Evolutionary conservation across 331 rosid genomes (phyloP), one percentile per base, ranked within the genome.

Genomic region (Pyrus hybrid): DNA sequence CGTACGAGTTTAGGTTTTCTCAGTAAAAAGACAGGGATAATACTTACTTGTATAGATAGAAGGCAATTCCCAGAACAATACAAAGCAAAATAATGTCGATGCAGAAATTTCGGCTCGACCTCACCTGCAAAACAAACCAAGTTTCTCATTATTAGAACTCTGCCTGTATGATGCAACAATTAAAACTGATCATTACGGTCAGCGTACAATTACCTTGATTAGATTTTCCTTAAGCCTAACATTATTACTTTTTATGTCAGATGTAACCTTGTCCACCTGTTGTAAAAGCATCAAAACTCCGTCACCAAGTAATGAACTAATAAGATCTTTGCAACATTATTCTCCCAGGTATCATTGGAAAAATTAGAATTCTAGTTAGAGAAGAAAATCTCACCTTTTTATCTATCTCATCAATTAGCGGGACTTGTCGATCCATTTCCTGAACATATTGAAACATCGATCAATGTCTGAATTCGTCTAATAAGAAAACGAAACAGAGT

Each of bases 401-500:
- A 29, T 85, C 97, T 32, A 92, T 94, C 83, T 94, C 99, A 67
- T 89, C 97, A 60, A 92, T 83, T 74, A 94, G 71, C 12, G 97
- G 99, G 75, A 94, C 97, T 83, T 94, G 97, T 63, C 93, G 78
- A 65, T 92, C 93, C 69, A 94, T 1, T 88, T 94, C 99, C 98
- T 91, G 88, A 73, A 75, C 81, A 88, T 57, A 60, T 47, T 29
- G 67, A 80, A 76, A 77, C 33, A 26, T 22, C 23, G 45, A 30
- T 79, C 60, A 85, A 47, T 67, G 16, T 76, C 70, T 61, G 37
- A 22, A 18, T 76, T 37, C 41, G 18, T 23, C 47, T 28, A 62
- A 64, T 70, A 67, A 26, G 25, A 62, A 5, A 63, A 30, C 32
- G 33, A 60, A 63, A 67, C 33, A 8, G 22, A 73, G 20, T n/a